Evolutionary conservation across 805 yeast genomes (phyloP).

Genomic region (Komagataella populi): DNA sequence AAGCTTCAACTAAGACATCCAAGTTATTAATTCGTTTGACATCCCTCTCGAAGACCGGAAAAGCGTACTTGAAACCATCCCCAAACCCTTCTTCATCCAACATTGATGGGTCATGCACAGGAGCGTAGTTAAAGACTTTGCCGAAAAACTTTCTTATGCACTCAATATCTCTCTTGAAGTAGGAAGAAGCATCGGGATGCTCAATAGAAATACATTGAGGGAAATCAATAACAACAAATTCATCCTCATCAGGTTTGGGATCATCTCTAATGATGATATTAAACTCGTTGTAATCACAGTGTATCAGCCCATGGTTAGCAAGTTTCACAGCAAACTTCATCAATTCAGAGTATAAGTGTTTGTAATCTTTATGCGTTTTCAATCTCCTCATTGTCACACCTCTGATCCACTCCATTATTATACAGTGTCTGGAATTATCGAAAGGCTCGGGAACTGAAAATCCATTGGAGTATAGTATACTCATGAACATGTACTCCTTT

Average conservation of each 20-base stretch:
- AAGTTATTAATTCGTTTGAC: constrained; percentile 52
- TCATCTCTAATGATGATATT: constrained; percentile 69
- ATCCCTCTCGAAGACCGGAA: constrained; percentile 72
- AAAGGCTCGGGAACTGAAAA: constrained; percentile 82
- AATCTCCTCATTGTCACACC: constrained; percentile 89
- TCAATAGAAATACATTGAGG: constrained; percentile 95
- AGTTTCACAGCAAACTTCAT: constrained; percentile 79
- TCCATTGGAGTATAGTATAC: constrained; percentile 55
- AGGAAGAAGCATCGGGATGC: constrained; percentile 77
- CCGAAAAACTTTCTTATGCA: constrained; percentile 78
- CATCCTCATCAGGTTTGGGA: constrained; percentile 34
- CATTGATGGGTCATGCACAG: constrained; percentile 56
- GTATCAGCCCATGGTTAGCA: constrained; percentile 83
- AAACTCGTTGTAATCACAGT: constrained; percentile 96
- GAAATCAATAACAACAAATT: constrained; percentile 89
- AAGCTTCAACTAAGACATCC: constrained; percentile 84
- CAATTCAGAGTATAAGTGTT: constrained; percentile 65
- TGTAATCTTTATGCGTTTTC: constrained; percentile 54
- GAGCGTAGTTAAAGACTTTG: constrained; percentile 62
- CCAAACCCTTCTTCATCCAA: constrained; percentile 71
- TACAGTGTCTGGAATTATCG: constrained; percentile 84
- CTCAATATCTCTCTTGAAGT: constrained; percentile 86
- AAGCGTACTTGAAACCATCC: constrained; percentile 61
- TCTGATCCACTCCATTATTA: constrained; percentile 79
- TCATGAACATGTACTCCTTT: constrained; percentile 85